phyloP scores from a whole-genome alignment of 2,329 filamentous ascomycete genomes.

The Colletotrichum horii region DNA sequence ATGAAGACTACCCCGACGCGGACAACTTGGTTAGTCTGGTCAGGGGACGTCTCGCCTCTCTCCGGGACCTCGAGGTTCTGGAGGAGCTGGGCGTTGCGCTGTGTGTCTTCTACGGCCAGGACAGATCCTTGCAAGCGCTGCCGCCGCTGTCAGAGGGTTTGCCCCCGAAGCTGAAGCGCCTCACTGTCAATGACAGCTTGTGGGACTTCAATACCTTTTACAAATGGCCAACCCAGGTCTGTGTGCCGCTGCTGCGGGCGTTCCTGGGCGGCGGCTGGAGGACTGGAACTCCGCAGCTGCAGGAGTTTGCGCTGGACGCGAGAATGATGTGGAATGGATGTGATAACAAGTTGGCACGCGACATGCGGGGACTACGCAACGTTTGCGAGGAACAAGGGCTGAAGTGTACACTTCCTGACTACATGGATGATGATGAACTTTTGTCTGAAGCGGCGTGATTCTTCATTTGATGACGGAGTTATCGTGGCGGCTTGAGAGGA shows the following conservation, averaged over 20 bases:
- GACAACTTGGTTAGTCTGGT: neutral
- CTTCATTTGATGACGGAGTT: too few species aligned
- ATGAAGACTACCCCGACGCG: neutral
- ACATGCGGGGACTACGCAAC: neutral
- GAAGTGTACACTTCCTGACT: neutral
- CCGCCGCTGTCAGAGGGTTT: neutral
- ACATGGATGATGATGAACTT: neutral
- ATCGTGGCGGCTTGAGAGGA: too few species aligned
- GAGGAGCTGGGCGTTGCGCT: neutral
- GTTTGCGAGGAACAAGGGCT: neutral
- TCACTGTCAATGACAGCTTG: neutral
- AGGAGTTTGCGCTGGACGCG: neutral
- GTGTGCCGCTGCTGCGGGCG: neutral
- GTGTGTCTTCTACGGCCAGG: neutral
- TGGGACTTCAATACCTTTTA: neutral
- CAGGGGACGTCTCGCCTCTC: neutral
- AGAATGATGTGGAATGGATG: fast-evolving
- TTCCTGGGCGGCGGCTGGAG: neutral
- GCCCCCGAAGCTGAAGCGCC: neutral
- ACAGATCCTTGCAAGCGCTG: neutral
- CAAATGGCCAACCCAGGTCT: neutral
- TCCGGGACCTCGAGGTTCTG: neutral
- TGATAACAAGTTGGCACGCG: neutral
- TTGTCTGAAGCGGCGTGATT: too few species aligned
- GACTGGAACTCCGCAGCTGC: neutral